Evolutionary conservation across 23 red algal genomes (phyloP).

Genomic region (Gracilaria gracilis): DNA sequence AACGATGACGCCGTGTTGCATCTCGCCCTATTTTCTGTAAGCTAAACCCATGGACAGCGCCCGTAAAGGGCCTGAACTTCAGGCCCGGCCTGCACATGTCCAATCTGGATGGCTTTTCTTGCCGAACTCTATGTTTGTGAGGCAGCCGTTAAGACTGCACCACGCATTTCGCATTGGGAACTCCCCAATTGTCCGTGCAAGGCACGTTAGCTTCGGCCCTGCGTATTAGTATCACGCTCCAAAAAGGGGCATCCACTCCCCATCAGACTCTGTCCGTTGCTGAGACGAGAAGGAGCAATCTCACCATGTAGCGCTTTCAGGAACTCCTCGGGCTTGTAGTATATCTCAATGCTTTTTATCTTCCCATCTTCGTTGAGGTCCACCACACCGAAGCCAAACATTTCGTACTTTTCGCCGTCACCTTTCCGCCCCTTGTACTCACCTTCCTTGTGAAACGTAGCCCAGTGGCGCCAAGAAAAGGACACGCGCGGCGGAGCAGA

Average conservation of each 20-base stretch:
- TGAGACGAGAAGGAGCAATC: conserved; percentile 8
- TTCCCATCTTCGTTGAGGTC: conserved; percentile 55
- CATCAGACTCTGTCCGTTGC: conserved; percentile 32
- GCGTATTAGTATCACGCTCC: background rate
- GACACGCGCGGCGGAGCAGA: conserved; percentile 62
- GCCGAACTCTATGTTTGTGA: background rate
- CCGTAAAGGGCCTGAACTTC: no score
- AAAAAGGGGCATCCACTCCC: conserved; percentile 62
- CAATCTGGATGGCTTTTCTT: background rate
- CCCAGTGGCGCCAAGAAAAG: conserved; percentile 82
- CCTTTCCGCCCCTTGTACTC: conserved; percentile 50
- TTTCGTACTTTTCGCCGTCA: conserved; percentile 54
- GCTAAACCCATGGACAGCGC: no score
- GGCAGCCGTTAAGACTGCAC: background rate
- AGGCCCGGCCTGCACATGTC: no score
- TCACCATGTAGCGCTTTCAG: conserved; percentile 59
- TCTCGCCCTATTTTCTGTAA: background rate
- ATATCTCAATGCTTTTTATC: conserved; percentile 65
- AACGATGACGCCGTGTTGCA: background rate
- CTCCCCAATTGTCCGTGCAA: no score
- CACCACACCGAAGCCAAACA: conserved; percentile 71
- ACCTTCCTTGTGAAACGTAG: conserved; percentile 51
- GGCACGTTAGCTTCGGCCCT: background rate
- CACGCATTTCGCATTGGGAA: background rate
- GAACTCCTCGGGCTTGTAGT: conserved; percentile 75